These are phyloP conservation scores for Botrytis tulipae DNA, from an alignment of 2,329 filamentous ascomycete genomes.

Conservation along the genomic window DNA sequence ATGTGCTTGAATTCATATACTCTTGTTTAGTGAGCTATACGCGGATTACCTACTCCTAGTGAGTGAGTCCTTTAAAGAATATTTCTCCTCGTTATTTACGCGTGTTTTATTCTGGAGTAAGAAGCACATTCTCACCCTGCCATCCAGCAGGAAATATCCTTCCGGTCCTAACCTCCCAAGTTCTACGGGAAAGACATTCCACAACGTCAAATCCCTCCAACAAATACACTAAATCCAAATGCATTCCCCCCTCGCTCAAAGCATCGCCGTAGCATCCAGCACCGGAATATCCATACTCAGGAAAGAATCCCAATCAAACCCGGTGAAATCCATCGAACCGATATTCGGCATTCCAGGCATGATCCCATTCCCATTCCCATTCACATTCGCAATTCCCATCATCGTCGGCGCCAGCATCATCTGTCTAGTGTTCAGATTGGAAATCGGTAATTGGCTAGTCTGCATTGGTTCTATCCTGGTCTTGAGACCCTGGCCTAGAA, in stretches of 20 bases:
- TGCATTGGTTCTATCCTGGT: neutral
- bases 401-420: neutral
- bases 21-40: too few relatives aligned
- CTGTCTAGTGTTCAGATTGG: neutral
- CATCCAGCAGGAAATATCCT: too few relatives aligned
- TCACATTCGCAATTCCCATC: neutral
- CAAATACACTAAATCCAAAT: neutral
- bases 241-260: neutral
- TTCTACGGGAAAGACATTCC: neutral
- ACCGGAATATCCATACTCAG: slow-evolving; percentile 21
- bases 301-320: slow-evolving; percentile 19
- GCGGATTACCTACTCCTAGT: too few relatives aligned
- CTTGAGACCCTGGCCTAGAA: neutral
- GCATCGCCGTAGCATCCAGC: slow-evolving; percentile 11
- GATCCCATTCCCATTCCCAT: neutral
- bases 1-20: too few relatives aligned
- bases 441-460: neutral
- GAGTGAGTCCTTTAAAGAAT: too few relatives aligned
- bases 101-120: too few relatives aligned
- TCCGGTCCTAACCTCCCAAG: neutral
- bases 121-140: too few relatives aligned
- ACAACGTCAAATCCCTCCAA: neutral
- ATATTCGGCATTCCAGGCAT: neutral
- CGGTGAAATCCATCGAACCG: slow-evolving; percentile 6
- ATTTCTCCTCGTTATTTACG: too few relatives aligned